A percentile compares a stretch with the other conserved stretches of the same genome.
These are phyloP conservation scores for Alternaria arbusti DNA, from an alignment of 2,329 filamentous ascomycete genomes.

Conservation along the genomic window DNA sequence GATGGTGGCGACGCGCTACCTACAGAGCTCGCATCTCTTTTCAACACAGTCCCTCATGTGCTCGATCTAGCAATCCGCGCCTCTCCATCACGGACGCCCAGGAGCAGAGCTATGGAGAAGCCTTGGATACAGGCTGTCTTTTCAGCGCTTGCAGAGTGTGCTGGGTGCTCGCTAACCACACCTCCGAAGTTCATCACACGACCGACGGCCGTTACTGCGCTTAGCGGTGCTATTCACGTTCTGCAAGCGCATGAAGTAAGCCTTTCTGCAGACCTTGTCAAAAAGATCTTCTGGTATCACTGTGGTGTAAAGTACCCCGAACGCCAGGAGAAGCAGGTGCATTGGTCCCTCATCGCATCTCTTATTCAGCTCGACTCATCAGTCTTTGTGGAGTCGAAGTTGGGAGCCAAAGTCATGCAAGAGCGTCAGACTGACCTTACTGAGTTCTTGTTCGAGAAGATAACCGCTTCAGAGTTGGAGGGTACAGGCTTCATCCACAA, in stretches of 20 bases:
- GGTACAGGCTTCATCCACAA: slow-evolving; percentile 13
- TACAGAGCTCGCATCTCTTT: slow-evolving; percentile 27
- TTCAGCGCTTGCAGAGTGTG: slow-evolving; percentile 44
- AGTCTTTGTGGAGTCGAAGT: slow-evolving; percentile 36
- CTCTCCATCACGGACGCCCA: slow-evolving; percentile 49
- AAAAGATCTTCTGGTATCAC: slow-evolving; percentile 45
- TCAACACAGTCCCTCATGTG: slow-evolving; percentile 40
- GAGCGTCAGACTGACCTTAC: slow-evolving; percentile 33
- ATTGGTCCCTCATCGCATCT: slow-evolving; percentile 43
- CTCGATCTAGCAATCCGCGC: slow-evolving; percentile 52
- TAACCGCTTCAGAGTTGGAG: slow-evolving; percentile 29
- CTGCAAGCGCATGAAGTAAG: slow-evolving; percentile 32
- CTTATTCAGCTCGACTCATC: slow-evolving; percentile 42
- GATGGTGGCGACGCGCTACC: slow-evolving; percentile 34
- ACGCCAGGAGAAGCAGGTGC: slow-evolving; percentile 21
- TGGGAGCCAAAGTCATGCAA: slow-evolving; percentile 10
- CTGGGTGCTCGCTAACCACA: slow-evolving; percentile 34
- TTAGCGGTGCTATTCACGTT: slow-evolving; percentile 34
- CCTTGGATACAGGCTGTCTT: slow-evolving; percentile 55
- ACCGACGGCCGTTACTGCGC: slow-evolving; percentile 25
- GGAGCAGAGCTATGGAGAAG: slow-evolving; percentile 48
- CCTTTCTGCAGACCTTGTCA: slow-evolving; percentile 36
- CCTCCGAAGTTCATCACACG: slow-evolving; percentile 29
- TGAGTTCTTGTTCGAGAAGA: slow-evolving; percentile 36
- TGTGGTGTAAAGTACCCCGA: slow-evolving; percentile 40